phyloP scores from a whole-genome alignment of 1,284 basidiomycete genomes.

The Pyrrhoderma noxium region DNA sequence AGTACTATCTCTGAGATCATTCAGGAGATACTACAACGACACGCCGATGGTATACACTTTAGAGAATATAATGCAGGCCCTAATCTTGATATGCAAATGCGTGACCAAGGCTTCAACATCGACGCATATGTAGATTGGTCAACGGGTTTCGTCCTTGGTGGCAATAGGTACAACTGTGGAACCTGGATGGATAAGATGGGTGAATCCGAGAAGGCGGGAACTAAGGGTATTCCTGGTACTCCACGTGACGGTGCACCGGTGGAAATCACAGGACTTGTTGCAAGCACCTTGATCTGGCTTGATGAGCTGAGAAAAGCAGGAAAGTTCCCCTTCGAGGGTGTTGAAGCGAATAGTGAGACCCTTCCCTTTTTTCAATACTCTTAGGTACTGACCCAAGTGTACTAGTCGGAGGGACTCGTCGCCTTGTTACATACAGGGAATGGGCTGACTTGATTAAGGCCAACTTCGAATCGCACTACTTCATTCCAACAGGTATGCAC shows the following conservation, averaged over 20 bases:
- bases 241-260: slow-evolving; percentile 94
- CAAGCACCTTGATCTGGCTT: slow-evolving; percentile 91
- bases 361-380: neutral
- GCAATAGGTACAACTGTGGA: slow-evolving; percentile 78
- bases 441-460: slow-evolving; percentile 83
- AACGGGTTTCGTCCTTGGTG: slow-evolving; percentile 87
- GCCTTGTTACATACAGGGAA: slow-evolving; percentile 79
- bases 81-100: slow-evolving; percentile 95
- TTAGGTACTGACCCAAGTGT: neutral
- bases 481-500: slow-evolving; percentile 69
- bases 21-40: slow-evolving; percentile 93
- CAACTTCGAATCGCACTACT: slow-evolving; percentile 89
- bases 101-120: slow-evolving; percentile 88
- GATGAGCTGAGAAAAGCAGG: slow-evolving; percentile 57
- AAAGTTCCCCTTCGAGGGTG: slow-evolving; percentile 87
- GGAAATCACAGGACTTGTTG: slow-evolving; percentile 90
- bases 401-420: slow-evolving; percentile 66
- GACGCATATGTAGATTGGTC: slow-evolving; percentile 91
- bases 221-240: slow-evolving; percentile 90
- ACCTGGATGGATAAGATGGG: slow-evolving; percentile 99
- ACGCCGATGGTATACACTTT: slow-evolving; percentile 90
- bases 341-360: slow-evolving; percentile 69
- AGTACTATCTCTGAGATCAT: slow-evolving; percentile 88
- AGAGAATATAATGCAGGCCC: slow-evolving; percentile 95
- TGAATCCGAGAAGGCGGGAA: slow-evolving; percentile 84